Conservation (phyloP, 257 asterid genomes). For the Ophiorrhiza pumila region DNA sequence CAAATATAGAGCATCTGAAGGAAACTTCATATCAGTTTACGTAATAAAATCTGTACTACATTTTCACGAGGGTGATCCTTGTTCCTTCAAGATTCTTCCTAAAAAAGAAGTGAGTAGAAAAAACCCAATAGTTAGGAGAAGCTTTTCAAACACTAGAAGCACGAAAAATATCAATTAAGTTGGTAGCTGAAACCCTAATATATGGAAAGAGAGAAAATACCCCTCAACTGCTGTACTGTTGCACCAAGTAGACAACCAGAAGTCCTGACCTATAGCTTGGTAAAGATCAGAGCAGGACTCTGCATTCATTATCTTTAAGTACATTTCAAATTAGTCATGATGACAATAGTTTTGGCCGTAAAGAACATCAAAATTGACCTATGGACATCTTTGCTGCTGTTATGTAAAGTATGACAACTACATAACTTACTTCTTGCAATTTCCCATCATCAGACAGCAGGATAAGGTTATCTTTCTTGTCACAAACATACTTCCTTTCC, state of each 20-base stretch:
- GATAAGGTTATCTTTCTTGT: slow-evolving; percentile 64
- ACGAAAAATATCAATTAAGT: neutral
- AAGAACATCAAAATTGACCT: neutral
- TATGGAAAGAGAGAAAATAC: slow-evolving; percentile 36
- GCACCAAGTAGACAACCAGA: slow-evolving; percentile 95
- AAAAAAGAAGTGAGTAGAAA: slow-evolving; percentile 38
- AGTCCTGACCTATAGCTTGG: slow-evolving; percentile 74
- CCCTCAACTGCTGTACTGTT: slow-evolving; percentile 77
- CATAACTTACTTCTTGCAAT: slow-evolving; percentile 72
- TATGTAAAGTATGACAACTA: neutral
- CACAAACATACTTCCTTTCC: slow-evolving; percentile 68
- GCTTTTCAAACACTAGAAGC: slow-evolving; percentile 7
- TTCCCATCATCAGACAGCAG: slow-evolving; percentile 67
- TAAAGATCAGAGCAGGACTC: slow-evolving; percentile 85
- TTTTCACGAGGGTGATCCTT: slow-evolving; percentile 65
- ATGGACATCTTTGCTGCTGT: neutral
- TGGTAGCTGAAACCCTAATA: neutral
- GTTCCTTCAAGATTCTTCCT: slow-evolving; percentile 96
- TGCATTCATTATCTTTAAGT: slow-evolving; percentile 73
- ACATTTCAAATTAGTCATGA: slow-evolving; percentile 6
- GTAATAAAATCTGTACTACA: slow-evolving; percentile 35
- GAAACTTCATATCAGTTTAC: slow-evolving; percentile 1
- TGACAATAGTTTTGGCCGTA: neutral
- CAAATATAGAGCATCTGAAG: slow-evolving; percentile 18
- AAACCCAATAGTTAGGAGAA: slow-evolving; percentile 2